A percentile compares a stretch with the other conserved stretches of the same genome.
These are phyloP conservation scores for Epichloe elymi DNA, from an alignment of 2,329 filamentous ascomycete species.

Conservation along the genomic window DNA sequence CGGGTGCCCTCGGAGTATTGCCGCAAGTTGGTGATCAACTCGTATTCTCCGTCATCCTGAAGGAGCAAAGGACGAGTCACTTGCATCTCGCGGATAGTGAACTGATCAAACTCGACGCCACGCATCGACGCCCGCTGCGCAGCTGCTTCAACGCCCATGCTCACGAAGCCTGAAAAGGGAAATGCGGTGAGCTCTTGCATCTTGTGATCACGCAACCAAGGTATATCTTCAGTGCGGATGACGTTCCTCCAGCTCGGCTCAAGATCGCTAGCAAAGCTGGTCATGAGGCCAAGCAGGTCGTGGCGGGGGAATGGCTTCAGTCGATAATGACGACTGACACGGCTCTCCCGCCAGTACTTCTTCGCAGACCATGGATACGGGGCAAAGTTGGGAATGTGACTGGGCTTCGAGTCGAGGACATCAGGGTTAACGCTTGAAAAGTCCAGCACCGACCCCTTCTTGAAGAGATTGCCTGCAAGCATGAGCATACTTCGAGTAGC, in stretches of 20 bases:
- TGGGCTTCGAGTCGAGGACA: slow-evolving; percentile 6
- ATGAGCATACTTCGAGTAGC: background rate
- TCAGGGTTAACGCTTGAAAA: slow-evolving; percentile 22
- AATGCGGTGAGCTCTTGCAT: slow-evolving; percentile 44
- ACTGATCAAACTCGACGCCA: slow-evolving; percentile 5
- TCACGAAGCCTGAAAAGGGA: slow-evolving; percentile 38
- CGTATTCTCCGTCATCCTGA: slow-evolving; percentile 11
- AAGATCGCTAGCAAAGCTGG: slow-evolving; percentile 30
- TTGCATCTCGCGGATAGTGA: slow-evolving; percentile 3
- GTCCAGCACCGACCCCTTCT: background rate
- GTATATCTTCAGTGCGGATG: slow-evolving; percentile 32
- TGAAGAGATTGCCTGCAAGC: slow-evolving; percentile 27
- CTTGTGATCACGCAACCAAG: slow-evolving; percentile 45
- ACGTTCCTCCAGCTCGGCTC: slow-evolving; percentile 38
- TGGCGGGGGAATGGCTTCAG: slow-evolving; percentile 25
- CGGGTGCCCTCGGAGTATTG: slow-evolving; percentile 16
- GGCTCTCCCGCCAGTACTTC: slow-evolving; percentile 35
- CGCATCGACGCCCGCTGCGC: slow-evolving; percentile 19
- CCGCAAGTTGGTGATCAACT: slow-evolving; percentile 13
- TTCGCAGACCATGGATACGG: slow-evolving; percentile 36
- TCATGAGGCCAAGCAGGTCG: slow-evolving; percentile 32
- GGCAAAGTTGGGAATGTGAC: slow-evolving; percentile 28
- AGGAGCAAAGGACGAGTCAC: slow-evolving; percentile 3
- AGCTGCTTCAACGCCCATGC: slow-evolving; percentile 37
- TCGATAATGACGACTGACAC: slow-evolving; percentile 28